Evolutionary conservation across 306 rosid genomes (phyloP).

Genomic region (Corylus heterophylla): DNA sequence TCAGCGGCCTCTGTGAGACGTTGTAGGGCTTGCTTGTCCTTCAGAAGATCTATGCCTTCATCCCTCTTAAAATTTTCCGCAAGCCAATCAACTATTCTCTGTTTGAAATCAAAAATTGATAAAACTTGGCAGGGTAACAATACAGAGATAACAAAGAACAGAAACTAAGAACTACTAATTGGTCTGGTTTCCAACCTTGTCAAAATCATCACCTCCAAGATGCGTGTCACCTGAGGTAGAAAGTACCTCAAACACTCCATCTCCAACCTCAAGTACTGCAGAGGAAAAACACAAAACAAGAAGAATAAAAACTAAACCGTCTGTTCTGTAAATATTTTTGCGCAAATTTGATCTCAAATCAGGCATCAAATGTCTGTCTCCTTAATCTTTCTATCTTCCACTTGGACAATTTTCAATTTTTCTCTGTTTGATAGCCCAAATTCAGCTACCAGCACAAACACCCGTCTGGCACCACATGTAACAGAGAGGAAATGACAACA

Average conservation of each 20-base stretch:
- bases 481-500: neutral
- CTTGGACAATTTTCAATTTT: neutral
- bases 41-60: conserved; percentile 84
- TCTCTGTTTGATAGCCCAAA: neutral
- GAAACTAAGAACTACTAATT: neutral
- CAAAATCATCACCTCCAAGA: conserved; percentile 98
- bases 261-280: conserved; percentile 93
- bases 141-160: neutral
- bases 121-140: neutral
- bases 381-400: neutral
- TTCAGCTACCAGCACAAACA: neutral
- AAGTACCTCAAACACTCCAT: conserved; percentile 95
- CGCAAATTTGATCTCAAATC: neutral
- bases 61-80: conserved; percentile 70
- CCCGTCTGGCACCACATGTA: neutral
- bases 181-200: conserved; percentile 56
- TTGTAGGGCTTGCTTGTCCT: conserved; percentile 97
- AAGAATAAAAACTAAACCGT: neutral
- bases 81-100: conserved; percentile 96
- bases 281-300: neutral
- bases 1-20: conserved; percentile 93
- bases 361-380: neutral
- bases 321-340: too few species aligned
- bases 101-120: conserved; percentile 4
- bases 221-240: conserved; percentile 97